A percentile compares a stretch with the other conserved stretches of the same genome.
Conservation (phyloP, 306 rosid species). For the Acacia confusa region DNA sequence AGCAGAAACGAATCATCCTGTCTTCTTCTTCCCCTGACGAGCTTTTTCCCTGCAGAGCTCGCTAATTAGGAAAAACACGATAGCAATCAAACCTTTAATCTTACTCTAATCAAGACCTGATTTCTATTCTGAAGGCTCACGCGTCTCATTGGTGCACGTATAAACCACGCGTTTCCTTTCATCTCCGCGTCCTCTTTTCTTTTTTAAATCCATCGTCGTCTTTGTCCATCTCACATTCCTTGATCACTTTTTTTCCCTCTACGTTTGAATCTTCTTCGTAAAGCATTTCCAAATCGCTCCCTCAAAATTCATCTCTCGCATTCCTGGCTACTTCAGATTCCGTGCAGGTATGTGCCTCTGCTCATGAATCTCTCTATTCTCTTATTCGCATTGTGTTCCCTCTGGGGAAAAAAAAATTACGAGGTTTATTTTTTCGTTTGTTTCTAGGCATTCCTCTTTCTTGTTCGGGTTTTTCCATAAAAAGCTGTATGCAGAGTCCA, state of each 20-base stretch:
- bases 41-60: neutral
- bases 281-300: neutral
- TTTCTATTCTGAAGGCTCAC: neutral
- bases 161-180: constrained; percentile 32
- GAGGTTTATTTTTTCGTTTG: neutral
- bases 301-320: constrained; percentile 8
- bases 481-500: neutral
- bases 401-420: neutral
- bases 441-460: neutral
- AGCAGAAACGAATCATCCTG: neutral
- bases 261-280: neutral
- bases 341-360: constrained; percentile 28
- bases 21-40: neutral
- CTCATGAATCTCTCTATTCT: neutral
- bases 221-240: neutral
- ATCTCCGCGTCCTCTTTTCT: neutral
- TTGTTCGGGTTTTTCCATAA: neutral
- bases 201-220: neutral
- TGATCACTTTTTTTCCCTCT: neutral
- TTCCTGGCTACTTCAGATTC: constrained; percentile 16
- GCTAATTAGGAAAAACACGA: neutral
- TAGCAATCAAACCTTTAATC: neutral
- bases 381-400: constrained; percentile 18
- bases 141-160: neutral
- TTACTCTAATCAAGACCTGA: neutral